Base-by-base conservation (phyloP, 2,329 filamentous ascomycete species). In the Claviceps monticola region DNA sequence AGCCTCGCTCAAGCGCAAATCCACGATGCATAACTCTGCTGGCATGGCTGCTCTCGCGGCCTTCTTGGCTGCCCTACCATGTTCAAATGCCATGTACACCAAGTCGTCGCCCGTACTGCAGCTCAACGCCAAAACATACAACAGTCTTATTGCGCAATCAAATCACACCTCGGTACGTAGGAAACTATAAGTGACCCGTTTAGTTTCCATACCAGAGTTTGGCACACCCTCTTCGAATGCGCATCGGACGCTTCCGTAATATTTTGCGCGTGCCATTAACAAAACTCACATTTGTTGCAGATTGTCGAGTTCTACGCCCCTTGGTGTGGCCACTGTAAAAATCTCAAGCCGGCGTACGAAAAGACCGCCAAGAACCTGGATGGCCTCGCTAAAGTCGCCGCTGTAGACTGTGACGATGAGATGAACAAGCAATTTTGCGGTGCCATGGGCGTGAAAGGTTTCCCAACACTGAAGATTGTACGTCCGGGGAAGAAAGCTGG, bases 301-400 rank as follows among this genome's bases (percentile, higher is more conserved):
- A 76, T 82, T 46, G 71, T 82, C 65, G 88, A 90, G 70, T 97
- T 97, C 76, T 97, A 95, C 64, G 91, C 91, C 8, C 91, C 91
- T 23, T 97, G 91, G 91, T 97, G 93, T 63, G 93, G 91, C 43
- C 93, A 97, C 71, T 98, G 93, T 73, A 79, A 95, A 71, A 96
- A 86, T 70, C 84, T 98, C 62, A 90, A 96, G 71, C 91, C 90
- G 3, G 87, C 88, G 45, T 98, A 93, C 70, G 91, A 97, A 68
- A 95, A 95, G 69, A 90, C 84, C 2, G 93, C 93, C 60, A 86
- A 84, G 62, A 88, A 83, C 61, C 83, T 98, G 53, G 80, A 85
- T n/a, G 93, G 93, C 14, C 77, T 97, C 14, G 93, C 89, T 61
- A 94, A 95, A 62, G 91, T 98, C 43, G 93, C 88, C 47, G 93